These are phyloP conservation scores for Verticillium tricorpus DNA, from an alignment of 2,329 filamentous ascomycete species.

Conservation along the genomic window DNA sequence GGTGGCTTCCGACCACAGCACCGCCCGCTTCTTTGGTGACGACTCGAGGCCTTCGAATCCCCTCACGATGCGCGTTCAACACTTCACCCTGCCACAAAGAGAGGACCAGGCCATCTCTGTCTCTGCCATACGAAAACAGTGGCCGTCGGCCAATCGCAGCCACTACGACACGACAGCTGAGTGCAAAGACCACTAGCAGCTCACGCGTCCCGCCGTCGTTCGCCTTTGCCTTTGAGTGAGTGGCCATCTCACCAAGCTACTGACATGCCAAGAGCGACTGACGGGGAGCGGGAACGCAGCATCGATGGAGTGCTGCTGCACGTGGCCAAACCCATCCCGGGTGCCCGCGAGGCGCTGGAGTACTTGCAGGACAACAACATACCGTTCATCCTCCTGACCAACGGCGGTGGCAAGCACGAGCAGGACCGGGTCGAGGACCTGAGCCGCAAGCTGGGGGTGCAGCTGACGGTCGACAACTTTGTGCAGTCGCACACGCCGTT, in stretches of 20 bases:
- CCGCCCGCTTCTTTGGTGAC: not conserved
- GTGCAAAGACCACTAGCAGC: not conserved
- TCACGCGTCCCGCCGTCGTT: conserved; percentile 23
- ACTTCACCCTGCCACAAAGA: not conserved
- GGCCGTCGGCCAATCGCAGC: not conserved
- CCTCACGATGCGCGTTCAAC: not conserved
- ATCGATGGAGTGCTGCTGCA: conserved; percentile 96
- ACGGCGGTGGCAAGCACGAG: conserved; percentile 87
- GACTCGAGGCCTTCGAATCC: not conserved
- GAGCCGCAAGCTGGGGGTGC: conserved; percentile 39
- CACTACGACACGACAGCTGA: not conserved
- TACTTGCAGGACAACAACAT: conserved; percentile 71
- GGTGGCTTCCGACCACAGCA: not conserved
- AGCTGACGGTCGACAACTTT: conserved; percentile 52
- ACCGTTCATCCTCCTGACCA: conserved; percentile 92
- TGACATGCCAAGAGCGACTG: not conserved
- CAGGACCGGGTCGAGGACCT: conserved; percentile 14
- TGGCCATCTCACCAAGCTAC: not conserved
- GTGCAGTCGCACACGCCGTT: conserved; percentile 92
- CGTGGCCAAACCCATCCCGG: conserved; percentile 71
- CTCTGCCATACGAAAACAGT: not conserved
- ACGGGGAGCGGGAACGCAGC: conserved; percentile 20
- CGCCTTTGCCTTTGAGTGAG: conserved; percentile 34
- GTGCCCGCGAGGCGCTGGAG: conserved; percentile 67
- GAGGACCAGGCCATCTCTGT: not conserved